Percentiles rank a stretch among this genome's conserved stretches.
Conservation (phyloP, 192 early-diverging fungal species). For the Podila clonocystis region DNA sequence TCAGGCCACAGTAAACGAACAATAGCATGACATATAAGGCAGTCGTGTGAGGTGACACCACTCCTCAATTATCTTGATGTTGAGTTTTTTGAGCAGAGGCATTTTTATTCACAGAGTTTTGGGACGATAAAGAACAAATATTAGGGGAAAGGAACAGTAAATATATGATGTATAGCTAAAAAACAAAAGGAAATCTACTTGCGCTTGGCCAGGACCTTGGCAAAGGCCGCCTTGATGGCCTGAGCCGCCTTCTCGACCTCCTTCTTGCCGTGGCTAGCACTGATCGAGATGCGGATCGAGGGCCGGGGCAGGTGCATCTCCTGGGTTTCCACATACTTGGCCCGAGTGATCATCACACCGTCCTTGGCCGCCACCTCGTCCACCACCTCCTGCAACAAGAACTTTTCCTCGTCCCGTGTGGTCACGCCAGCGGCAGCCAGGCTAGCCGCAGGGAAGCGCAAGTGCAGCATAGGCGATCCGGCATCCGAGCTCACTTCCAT, state of each 20-base stretch:
- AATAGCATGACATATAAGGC: too few relatives aligned
- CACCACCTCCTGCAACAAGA: slow-evolving; percentile 82
- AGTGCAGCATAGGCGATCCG: slow-evolving; percentile 80
- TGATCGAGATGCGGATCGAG: slow-evolving; percentile 85
- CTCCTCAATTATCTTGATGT: neutral
- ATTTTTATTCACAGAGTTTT: neutral
- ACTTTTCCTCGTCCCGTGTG: slow-evolving; percentile 77
- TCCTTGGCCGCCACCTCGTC: slow-evolving; percentile 79
- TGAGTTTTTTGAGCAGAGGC: too few relatives aligned
- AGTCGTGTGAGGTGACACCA: neutral
- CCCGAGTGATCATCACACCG: slow-evolving; percentile 86
- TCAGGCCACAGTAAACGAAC: neutral
- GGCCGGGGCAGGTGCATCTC: slow-evolving; percentile 80
- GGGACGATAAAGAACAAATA: neutral
- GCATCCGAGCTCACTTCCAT: slow-evolving; percentile 60
- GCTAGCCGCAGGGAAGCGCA: slow-evolving; percentile 65
- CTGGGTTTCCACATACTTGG: slow-evolving; percentile 88
- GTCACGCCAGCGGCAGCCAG: slow-evolving; percentile 20
- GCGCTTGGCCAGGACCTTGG: slow-evolving; percentile 60
- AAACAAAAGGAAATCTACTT: slow-evolving; percentile 15
- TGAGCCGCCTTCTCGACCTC: slow-evolving; percentile 88
- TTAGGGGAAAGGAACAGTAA: neutral
- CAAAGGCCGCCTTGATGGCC: slow-evolving; percentile 78
- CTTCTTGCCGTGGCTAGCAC: slow-evolving; percentile 78
- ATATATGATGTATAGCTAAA: neutral